Base-by-base conservation (phyloP, 2,329 filamentous ascomycete species). In the Epichloe baconii region DNA sequence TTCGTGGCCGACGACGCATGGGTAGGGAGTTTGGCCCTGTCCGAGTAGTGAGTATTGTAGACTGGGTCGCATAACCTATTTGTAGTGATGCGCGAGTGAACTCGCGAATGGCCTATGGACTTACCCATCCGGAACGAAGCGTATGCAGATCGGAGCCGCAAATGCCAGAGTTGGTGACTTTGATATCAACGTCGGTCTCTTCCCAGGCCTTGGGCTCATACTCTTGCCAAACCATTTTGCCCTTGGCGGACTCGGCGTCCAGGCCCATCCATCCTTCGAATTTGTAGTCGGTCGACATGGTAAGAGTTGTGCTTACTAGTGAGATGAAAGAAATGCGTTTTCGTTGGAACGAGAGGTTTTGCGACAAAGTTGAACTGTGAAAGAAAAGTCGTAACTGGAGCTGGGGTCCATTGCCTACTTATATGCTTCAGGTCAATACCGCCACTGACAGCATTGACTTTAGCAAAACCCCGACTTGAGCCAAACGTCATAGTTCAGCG, bases 171-270 rank as follows among this genome's bases (percentile, higher is more conserved):
- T 84, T 80, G 3, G 78, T 76, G 55, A 86, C 68, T 59, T 77
- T 71, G 57, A 86, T 81, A 59, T 85, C 82, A 50, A 86, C 66
- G 55, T 85, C 80, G 26, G 72, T 76, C 61, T 85, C 81, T 44
- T 80, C 75, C 76, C 79, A 85, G n/a, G 68, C 65, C 70, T 85
- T 85, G 38, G 80, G 80, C 64, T 80, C 71, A 51, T 76, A 83
- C 51, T 75, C 66, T 41, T 67, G 68, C 75, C 76, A 78, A 35
- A 68, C 61, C 75, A 79, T 77, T 49, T 78, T 76, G 49, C 75
- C 75, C 5, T 77, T 61, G 53, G 61, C 66, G 19, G 71, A 61
- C 2, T 66, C 64, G 12, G 66, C 57, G 51, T 65, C 63, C 44
- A 69, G 62, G 56, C 72, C 75, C 44, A 77, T 56, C 75, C 75